Conservation (phyloP, 2,329 filamentous ascomycete genomes). For the Nothophaeocryptopus gaeumannii region DNA sequence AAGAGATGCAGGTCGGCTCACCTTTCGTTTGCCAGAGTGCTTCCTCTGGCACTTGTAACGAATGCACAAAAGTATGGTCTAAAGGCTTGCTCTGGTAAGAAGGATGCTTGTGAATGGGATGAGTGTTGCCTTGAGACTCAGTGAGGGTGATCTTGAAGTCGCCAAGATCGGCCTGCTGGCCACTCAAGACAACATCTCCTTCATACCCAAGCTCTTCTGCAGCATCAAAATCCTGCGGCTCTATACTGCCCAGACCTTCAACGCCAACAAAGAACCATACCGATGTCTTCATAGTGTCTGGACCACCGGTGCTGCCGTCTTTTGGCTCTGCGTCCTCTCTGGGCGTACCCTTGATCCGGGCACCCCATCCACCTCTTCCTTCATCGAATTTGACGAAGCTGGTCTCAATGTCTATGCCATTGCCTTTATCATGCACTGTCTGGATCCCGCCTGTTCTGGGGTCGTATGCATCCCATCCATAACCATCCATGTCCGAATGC, state of each 20-base stretch:
- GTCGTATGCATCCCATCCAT: slow-evolving; percentile 98
- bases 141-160: slow-evolving; percentile 78
- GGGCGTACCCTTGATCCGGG: slow-evolving; percentile 77
- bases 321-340: slow-evolving; percentile 60
- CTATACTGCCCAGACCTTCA: slow-evolving; percentile 70
- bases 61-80: slow-evolving; percentile 73
- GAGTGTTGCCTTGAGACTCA: slow-evolving; percentile 63
- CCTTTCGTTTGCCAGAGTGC: slow-evolving; percentile 80
- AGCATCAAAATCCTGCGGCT: slow-evolving; percentile 56
- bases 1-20: slow-evolving; percentile 33
- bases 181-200: slow-evolving; percentile 66
- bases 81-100: slow-evolving; percentile 67
- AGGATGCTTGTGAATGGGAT: slow-evolving; percentile 58
- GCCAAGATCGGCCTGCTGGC: slow-evolving; percentile 69
- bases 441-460: slow-evolving; percentile 81
- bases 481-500: slow-evolving; percentile 86
- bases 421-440: slow-evolving; percentile 84
- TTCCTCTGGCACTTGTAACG: slow-evolving; percentile 63
- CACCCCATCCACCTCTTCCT: slow-evolving; percentile 75
- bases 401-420: slow-evolving; percentile 85
- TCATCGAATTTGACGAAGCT: slow-evolving; percentile 92
- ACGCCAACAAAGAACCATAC: slow-evolving; percentile 79
- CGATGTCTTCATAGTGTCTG: slow-evolving; percentile 64
- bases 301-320: slow-evolving; percentile 22
- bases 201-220: slow-evolving; percentile 56